Base-by-base conservation (phyloP, 805 yeast genomes). In the Yamadazyma ubonensis region DNA sequence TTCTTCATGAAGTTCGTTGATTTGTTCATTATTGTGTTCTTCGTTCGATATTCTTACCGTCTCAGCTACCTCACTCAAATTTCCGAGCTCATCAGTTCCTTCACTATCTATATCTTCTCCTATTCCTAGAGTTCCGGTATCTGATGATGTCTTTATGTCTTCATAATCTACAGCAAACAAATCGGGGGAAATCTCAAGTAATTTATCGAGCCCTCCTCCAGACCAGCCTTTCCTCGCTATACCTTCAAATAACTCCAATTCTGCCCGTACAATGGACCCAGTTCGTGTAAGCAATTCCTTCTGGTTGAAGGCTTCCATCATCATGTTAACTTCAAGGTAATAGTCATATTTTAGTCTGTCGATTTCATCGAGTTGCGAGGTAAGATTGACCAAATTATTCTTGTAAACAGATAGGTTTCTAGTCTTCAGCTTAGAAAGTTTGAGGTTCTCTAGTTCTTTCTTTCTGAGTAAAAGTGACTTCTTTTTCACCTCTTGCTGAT, bases 191-290 rank as follows among this genome's bases (percentile, higher is more conserved):
- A 73, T 67, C 1, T 78, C 67, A 17, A 85, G 64, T 38, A 85
- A 63, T 18, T 75, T 81, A 53, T 87, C 96, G 23, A 88, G 63
- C 0, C 96, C 96, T 19, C 91, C 93, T 10, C 95, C 96, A 3
- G 83, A 74, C 86, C 89, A 82, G 4, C 95, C 93, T 54, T 88
- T 88, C 41, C 79, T 71, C 0, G 95, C 95, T 16, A 88, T 78
- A 19, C 84, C 82, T 52, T 86, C 95, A 50, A 78, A 79, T 14
- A 87, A 78, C 51, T 86, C 93, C 12, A 88, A 78, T 55, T 88
- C 91, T 2, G 93, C 90, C 36, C 87, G 66, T 2, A 86, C 81
- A 4, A 84, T 67, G 1, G 83, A 71, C 1, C 87, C 83, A 1
- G 86, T 71, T 38, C 72, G 69, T 14, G 63, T 58, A 33, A 84